Conservation (phyloP, 305 asterid species). For the Solanum hybrid region DNA sequence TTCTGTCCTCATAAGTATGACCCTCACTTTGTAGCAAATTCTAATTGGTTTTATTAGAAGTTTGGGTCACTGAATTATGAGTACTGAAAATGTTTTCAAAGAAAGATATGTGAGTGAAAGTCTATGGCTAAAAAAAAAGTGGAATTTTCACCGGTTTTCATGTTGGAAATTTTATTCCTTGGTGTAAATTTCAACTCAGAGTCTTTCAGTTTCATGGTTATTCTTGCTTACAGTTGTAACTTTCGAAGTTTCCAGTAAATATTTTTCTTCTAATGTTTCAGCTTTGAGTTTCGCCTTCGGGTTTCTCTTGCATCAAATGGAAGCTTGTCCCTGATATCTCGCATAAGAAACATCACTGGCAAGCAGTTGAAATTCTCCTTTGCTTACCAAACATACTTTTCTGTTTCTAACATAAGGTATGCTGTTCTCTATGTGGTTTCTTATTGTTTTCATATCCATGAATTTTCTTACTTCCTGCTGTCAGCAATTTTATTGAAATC, state of each 20-base stretch:
- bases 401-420: conserved; percentile 93
- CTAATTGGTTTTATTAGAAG: not conserved
- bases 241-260: not conserved
- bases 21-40: not conserved
- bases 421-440: not conserved
- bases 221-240: not conserved
- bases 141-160: not conserved
- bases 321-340: conserved; percentile 69
- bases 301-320: conserved; percentile 77
- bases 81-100: not conserved
- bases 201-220: not conserved
- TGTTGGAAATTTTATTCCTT: not conserved
- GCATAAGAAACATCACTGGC: conserved; percentile 70
- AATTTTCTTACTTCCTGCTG: not conserved
- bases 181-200: not conserved
- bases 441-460: not conserved
- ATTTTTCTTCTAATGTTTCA: conserved; percentile 19
- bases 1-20: conserved; percentile 78
- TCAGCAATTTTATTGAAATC: not conserved
- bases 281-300: conserved; percentile 83
- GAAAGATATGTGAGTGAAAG: not conserved
- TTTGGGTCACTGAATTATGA: not conserved
- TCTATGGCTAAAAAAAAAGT: not conserved
- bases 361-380: conserved; percentile 87
- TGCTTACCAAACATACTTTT: conserved; percentile 74